Evolutionary conservation across 2,329 filamentous ascomycete species (phyloP).

Genomic region (Raffaelea arxii): DNA sequence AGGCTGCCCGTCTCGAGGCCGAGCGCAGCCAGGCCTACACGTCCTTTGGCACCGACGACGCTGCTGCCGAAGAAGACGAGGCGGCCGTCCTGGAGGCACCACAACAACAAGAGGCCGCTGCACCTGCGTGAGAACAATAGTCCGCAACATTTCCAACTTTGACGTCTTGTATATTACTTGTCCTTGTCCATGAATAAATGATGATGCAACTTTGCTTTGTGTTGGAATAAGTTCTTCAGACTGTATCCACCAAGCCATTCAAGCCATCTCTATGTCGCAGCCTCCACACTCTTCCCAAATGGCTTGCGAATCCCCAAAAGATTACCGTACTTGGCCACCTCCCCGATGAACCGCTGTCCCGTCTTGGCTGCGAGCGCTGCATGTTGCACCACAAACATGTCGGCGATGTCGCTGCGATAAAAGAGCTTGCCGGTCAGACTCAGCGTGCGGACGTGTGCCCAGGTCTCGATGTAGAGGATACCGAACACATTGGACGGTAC

Average conservation of each 20-base stretch:
- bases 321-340: slow-evolving; percentile 13
- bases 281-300: too few relatives aligned
- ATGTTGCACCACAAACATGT: slow-evolving; percentile 80
- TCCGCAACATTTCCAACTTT: too few relatives aligned
- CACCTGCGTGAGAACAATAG: too few relatives aligned
- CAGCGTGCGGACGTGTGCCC: slow-evolving; percentile 72
- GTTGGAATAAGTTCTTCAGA: not conserved
- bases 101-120: too few relatives aligned
- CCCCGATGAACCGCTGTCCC: slow-evolving; percentile 20
- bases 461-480: slow-evolving; percentile 83
- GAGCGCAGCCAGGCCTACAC: slow-evolving; percentile 31
- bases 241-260: too few relatives aligned
- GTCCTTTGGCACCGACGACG: slow-evolving; percentile 28
- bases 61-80: slow-evolving; percentile 16
- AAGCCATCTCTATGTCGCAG: not conserved
- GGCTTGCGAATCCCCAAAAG: slow-evolving; percentile 17
- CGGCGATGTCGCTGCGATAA: slow-evolving; percentile 51
- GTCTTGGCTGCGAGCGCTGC: slow-evolving; percentile 44
- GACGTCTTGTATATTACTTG: too few relatives aligned
- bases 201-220: too few relatives aligned
- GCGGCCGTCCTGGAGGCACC: slow-evolving; percentile 1
- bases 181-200: too few relatives aligned
- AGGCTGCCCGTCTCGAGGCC: slow-evolving; percentile 32
- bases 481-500: slow-evolving; percentile 49
- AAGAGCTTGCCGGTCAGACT: slow-evolving; percentile 80